phyloP scores from a whole-genome alignment of 139 green algal species.

The Diplosphaera chodatii region DNA sequence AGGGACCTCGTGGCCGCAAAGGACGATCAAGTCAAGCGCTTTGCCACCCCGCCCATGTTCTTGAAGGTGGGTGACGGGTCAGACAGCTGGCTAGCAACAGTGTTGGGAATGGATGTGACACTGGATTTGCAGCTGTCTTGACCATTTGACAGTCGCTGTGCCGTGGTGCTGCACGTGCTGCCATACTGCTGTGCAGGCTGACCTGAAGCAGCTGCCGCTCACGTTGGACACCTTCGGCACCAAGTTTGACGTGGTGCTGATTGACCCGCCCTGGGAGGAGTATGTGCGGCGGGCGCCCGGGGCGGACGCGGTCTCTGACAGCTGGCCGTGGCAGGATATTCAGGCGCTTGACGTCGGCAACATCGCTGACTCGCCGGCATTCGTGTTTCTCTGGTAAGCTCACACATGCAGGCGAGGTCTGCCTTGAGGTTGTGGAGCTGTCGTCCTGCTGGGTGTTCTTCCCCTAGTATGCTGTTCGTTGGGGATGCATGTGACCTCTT shows the following conservation, averaged over 20 bases:
- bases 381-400: constrained; percentile 71
- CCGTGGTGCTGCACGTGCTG: too few species aligned
- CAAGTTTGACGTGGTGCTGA: constrained; percentile 77
- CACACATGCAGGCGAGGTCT: background rate
- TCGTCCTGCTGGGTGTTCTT: too few species aligned
- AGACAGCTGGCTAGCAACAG: too few species aligned
- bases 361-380: constrained; percentile 66
- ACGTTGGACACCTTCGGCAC: constrained; percentile 54
- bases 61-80: constrained; percentile 32
- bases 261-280: constrained; percentile 83
- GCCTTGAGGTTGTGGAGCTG: too few species aligned
- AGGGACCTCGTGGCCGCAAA: constrained; percentile 63
- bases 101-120: too few species aligned
- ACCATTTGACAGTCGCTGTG: too few species aligned
- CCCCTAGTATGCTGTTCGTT: too few species aligned
- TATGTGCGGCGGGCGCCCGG: constrained; percentile 67
- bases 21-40: constrained; percentile 37
- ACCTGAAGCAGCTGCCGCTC: constrained; percentile 50
- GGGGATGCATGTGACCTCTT: too few species aligned
- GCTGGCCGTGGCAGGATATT: constrained; percentile 72
- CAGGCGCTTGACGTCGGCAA: constrained; percentile 56
- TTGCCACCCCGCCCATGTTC: constrained; percentile 46
- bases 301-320: constrained; percentile 35
- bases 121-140: too few species aligned
- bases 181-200: too few species aligned